Evolutionary conservation across 2,329 filamentous ascomycete genomes (phyloP).

Genomic region (Neofusicoccum ribis): DNA sequence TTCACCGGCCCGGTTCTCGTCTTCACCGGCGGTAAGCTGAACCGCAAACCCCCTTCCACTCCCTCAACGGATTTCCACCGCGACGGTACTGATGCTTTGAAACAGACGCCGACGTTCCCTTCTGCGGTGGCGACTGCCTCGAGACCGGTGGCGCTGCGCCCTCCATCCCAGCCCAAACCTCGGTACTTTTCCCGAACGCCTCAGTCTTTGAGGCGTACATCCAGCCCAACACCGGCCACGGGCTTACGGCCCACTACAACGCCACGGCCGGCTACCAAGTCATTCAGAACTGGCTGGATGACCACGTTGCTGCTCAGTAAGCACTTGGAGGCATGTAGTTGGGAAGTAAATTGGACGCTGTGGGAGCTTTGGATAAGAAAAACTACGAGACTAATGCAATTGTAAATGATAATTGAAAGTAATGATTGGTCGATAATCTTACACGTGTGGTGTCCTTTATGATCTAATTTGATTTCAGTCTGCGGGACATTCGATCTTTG

Average conservation of each 20-base stretch:
- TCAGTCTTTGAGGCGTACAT: slow-evolving; percentile 53
- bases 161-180: slow-evolving; percentile 41
- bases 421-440: no score
- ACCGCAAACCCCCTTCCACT: neutral
- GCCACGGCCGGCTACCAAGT: slow-evolving; percentile 42
- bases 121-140: slow-evolving; percentile 63
- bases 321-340: no score
- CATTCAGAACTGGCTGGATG: slow-evolving; percentile 37
- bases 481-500: no score
- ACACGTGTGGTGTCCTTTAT: no score
- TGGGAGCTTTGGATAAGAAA: no score
- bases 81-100: neutral
- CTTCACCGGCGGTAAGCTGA: slow-evolving; percentile 53
- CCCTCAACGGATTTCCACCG: neutral
- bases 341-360: no score
- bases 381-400: no score
- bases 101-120: slow-evolving; percentile 49
- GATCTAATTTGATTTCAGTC: no score
- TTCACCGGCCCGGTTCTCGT: slow-evolving; percentile 60
- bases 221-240: slow-evolving; percentile 49
- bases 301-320: neutral
- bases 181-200: no score
- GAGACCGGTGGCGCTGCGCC: slow-evolving; percentile 42
- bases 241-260: slow-evolving; percentile 52
- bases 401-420: no score